A percentile compares a stretch with the other conserved stretches of the same genome.
Evolutionary conservation across 495 filamentous ascomycete genomes (phyloP).

Genomic region (Penicillium diatomitis): DNA sequence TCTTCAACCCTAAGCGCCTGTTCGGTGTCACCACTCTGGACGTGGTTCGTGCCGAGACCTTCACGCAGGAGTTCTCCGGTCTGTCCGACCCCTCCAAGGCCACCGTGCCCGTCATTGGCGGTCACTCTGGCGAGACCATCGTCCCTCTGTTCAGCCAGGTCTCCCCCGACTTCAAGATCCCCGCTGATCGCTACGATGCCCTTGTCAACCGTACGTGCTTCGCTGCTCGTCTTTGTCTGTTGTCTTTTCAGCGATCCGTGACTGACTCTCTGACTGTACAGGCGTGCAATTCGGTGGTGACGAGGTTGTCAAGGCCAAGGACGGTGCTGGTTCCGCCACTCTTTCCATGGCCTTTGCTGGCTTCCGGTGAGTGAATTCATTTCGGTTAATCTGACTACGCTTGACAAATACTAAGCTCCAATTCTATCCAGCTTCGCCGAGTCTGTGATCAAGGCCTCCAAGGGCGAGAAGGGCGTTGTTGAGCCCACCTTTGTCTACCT

Average conservation of each 20-base stretch:
- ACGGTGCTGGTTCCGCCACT: conserved; percentile 88
- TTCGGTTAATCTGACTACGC: background rate
- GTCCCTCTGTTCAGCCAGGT: conserved; percentile 94
- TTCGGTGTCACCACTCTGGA: conserved; percentile 98
- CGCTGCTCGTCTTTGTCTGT: background rate
- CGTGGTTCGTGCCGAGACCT: conserved; percentile 95
- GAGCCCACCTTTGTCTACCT: conserved; percentile 95
- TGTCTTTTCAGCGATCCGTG: background rate
- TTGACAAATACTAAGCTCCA: conserved; percentile 16
- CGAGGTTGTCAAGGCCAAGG: conserved; percentile 97
- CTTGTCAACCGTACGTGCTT: conserved; percentile 67
- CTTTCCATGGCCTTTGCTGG: conserved; percentile 97
- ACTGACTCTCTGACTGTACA: conserved; percentile 17
- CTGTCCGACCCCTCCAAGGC: conserved; percentile 72
- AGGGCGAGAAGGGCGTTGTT: conserved; percentile 83
- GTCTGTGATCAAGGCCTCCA: conserved; percentile 77
- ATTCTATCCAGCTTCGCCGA: conserved; percentile 64
- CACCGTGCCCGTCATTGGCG: conserved; percentile 85
- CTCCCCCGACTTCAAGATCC: conserved; percentile 68
- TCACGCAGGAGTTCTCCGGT: conserved; percentile 78
- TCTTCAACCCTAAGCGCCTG: conserved; percentile 87
- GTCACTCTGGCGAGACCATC: conserved; percentile 96
- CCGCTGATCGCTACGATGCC: conserved; percentile 74
- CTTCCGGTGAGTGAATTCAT: conserved; percentile 52
- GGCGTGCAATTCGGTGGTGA: conserved; percentile 96